These are phyloP conservation scores for Physcomitrellopsis africana DNA, from an alignment of 225 moss, liverwort and hornwort species.

Conservation along the genomic window DNA sequence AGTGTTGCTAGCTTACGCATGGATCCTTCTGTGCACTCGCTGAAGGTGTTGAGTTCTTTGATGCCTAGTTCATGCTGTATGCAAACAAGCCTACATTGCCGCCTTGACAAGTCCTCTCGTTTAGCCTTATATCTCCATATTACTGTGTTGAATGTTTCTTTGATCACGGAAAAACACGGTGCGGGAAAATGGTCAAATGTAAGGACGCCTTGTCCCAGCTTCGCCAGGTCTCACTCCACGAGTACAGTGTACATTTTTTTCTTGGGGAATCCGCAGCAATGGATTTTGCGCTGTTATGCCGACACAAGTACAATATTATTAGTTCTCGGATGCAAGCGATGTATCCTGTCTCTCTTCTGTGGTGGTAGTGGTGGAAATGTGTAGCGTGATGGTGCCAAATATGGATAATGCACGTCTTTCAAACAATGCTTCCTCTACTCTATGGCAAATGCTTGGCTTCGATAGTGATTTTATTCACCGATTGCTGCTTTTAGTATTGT, in stretches of 20 bases:
- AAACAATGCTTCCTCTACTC: neutral
- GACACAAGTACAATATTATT: neutral
- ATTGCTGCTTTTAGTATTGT: no score
- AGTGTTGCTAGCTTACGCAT: no score
- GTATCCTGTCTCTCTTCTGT: no score
- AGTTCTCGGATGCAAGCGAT: neutral
- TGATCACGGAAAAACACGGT: neutral
- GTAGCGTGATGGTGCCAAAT: neutral
- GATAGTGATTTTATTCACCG: no score
- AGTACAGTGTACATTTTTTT: neutral
- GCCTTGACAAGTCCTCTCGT: neutral
- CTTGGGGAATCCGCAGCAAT: no score
- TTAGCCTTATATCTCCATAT: neutral
- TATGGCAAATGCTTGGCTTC: no score
- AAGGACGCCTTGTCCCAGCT: neutral
- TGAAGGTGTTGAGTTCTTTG: no score
- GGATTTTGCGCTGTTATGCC: no score
- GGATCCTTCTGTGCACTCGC: no score
- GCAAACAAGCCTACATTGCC: neutral
- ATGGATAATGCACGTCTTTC: neutral
- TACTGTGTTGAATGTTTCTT: neutral
- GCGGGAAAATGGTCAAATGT: neutral
- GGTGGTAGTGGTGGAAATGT: neutral
- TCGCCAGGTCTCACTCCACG: neutral
- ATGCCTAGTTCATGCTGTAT: neutral